phyloP scores from a whole-genome alignment of 1,284 basidiomycete species.

The Afroboletus lepidellus region DNA sequence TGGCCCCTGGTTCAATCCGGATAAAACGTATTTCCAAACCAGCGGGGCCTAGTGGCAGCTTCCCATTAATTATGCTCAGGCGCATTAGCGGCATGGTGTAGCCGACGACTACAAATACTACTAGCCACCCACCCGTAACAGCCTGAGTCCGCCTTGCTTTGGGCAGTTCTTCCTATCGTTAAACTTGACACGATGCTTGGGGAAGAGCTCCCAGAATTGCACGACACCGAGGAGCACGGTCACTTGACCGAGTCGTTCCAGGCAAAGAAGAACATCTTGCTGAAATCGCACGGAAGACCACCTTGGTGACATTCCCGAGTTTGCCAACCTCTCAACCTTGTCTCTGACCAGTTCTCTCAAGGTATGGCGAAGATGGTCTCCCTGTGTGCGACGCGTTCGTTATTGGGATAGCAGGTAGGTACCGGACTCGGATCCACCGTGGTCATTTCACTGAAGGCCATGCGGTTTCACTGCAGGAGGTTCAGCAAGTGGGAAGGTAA shows the following conservation, averaged over 20 bases:
- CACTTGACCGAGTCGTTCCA: slow-evolving; percentile 23
- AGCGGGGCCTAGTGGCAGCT: not conserved
- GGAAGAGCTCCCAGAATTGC: slow-evolving; percentile 27
- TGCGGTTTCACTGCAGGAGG: slow-evolving; percentile 55
- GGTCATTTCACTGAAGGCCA: slow-evolving; percentile 21
- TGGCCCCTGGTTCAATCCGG: not conserved
- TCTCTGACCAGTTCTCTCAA: slow-evolving; percentile 31
- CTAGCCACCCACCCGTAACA: slow-evolving; percentile 13
- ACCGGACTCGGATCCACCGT: slow-evolving; percentile 42
- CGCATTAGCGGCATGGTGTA: slow-evolving; percentile 15
- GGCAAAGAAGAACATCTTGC: slow-evolving; percentile 69
- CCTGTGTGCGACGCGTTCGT: slow-evolving; percentile 81
- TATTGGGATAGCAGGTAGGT: slow-evolving; percentile 86
- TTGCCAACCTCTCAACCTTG: slow-evolving; percentile 3
- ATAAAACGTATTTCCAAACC: not conserved
- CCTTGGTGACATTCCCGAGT: slow-evolving; percentile 57
- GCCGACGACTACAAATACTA: slow-evolving; percentile 38
- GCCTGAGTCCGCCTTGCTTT: slow-evolving; percentile 6
- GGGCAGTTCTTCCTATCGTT: not conserved
- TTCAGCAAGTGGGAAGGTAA: slow-evolving; percentile 94
- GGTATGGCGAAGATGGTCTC: slow-evolving; percentile 75
- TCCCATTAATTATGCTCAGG: slow-evolving; percentile 3
- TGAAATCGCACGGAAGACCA: slow-evolving; percentile 80
- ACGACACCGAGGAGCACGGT: slow-evolving; percentile 21
- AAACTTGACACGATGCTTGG: slow-evolving; percentile 22